These are phyloP conservation scores for Annulohypoxylon bovei DNA, from an alignment of 495 filamentous ascomycete species.

Conservation along the genomic window DNA sequence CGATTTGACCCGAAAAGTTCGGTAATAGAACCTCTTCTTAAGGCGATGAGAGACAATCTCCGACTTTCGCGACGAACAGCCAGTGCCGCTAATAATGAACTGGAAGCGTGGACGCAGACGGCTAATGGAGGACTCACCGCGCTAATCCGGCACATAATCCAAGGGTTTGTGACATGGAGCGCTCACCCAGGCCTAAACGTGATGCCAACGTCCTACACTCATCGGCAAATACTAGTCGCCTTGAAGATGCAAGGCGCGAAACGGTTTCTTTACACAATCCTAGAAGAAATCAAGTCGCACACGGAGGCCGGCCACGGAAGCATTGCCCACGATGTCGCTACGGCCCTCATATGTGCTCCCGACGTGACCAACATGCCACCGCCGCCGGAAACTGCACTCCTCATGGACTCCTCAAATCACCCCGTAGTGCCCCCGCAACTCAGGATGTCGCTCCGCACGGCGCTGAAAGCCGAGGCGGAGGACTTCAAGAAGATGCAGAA, in stretches of 20 bases:
- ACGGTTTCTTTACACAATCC: slow-evolving; percentile 66
- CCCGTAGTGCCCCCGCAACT: slow-evolving; percentile 46
- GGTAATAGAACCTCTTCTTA: slow-evolving; percentile 76
- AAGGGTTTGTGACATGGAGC: slow-evolving; percentile 77
- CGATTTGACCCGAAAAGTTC: slow-evolving; percentile 71
- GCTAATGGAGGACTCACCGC: slow-evolving; percentile 67
- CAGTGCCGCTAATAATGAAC: slow-evolving; percentile 73
- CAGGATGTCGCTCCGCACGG: slow-evolving; percentile 68
- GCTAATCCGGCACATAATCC: slow-evolving; percentile 72
- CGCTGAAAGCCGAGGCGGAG: slow-evolving; percentile 70
- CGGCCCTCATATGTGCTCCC: slow-evolving; percentile 77
- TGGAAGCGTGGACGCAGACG: slow-evolving; percentile 77
- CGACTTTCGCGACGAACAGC: slow-evolving; percentile 70
- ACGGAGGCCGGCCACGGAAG: slow-evolving; percentile 63
- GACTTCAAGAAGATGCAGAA: slow-evolving; percentile 70
- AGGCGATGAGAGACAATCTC: slow-evolving; percentile 74
- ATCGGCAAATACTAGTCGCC: slow-evolving; percentile 74
- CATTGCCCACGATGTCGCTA: slow-evolving; percentile 77
- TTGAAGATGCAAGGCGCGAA: slow-evolving; percentile 76
- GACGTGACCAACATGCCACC: slow-evolving; percentile 58
- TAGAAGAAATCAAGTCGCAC: slow-evolving; percentile 73
- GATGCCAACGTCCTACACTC: slow-evolving; percentile 79
- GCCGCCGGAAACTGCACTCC: slow-evolving; percentile 48
- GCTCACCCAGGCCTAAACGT: slow-evolving; percentile 69
- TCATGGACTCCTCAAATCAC: slow-evolving; percentile 40